Conservation (phyloP, 78 protist species). For the Emiliania huxleyi region DNA sequence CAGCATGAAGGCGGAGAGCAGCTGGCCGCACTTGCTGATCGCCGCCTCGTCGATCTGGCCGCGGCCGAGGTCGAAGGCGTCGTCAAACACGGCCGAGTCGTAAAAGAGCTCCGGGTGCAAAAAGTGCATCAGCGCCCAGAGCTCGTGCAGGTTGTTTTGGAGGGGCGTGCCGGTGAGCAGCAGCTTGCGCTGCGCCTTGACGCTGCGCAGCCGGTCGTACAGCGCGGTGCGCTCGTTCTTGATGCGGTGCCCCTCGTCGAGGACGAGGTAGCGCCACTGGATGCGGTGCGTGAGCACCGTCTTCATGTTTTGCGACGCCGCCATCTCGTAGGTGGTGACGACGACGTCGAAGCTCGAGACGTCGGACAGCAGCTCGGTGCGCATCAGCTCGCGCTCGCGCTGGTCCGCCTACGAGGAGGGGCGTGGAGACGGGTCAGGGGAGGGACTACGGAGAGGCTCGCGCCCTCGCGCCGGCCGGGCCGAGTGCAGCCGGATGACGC, state of each 20-base stretch:
- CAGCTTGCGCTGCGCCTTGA: conserved; percentile 32
- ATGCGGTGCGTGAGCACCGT: conserved; percentile 21
- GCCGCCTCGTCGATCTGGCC: background rate
- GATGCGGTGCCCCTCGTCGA: conserved; percentile 92
- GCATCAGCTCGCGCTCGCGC: conserved; percentile 52
- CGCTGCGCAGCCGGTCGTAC: background rate
- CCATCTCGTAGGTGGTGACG: conserved; percentile 62
- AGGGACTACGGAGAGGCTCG: too few species aligned
- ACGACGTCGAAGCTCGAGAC: conserved; percentile 46
- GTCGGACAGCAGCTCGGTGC: background rate
- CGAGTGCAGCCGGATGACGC: conserved; percentile 57
- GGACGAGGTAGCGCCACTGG: conserved; percentile 67
- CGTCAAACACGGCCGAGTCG: background rate
- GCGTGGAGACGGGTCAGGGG: too few species aligned
- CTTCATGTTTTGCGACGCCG: conserved; percentile 37
- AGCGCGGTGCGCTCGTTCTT: conserved; percentile 53
- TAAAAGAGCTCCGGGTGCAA: conserved; percentile 67
- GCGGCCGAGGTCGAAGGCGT: background rate
- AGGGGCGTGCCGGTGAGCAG: conserved; percentile 68
- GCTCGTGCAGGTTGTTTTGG: conserved; percentile 68
- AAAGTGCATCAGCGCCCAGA: conserved; percentile 62
- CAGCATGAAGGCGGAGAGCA: conserved; percentile 29
- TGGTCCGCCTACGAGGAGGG: too few species aligned
- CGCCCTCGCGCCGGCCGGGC: conserved; percentile 55
- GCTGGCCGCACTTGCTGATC: background rate